phyloP scores from a whole-genome alignment of 1,284 basidiomycete species.

The Vanrija humicola region DNA sequence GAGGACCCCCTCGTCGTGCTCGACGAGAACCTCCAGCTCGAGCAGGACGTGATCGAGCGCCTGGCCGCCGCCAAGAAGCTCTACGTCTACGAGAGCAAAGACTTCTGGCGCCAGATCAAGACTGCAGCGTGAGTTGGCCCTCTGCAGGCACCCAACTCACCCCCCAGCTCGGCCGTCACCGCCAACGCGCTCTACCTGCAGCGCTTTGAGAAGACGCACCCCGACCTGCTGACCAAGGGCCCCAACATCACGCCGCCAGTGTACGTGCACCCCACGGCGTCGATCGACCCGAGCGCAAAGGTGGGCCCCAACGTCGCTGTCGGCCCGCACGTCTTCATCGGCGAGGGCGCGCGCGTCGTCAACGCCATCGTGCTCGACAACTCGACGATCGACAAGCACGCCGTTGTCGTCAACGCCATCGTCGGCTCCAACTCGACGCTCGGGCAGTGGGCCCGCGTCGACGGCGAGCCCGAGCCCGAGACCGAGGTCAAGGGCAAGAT shows the following conservation, averaged over 20 bases:
- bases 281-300: constrained; percentile 50
- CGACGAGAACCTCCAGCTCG: constrained; percentile 53
- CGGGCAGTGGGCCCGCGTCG: constrained; percentile 53
- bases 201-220: constrained; percentile 35
- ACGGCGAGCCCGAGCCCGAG: constrained; percentile 49
- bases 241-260: constrained; percentile 50
- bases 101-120: constrained; percentile 56
- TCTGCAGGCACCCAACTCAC: background rate
- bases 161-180: constrained; percentile 50
- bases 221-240: constrained; percentile 34
- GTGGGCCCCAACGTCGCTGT: constrained; percentile 53
- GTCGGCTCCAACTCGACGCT: constrained; percentile 47
- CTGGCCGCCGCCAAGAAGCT: constrained; percentile 51
- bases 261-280: constrained; percentile 51
- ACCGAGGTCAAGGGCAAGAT: constrained; percentile 48
- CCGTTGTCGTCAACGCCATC: constrained; percentile 52
- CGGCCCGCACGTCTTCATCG: constrained; percentile 49
- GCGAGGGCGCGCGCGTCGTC: constrained; percentile 51
- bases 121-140: constrained; percentile 48
- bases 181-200: constrained; percentile 52
- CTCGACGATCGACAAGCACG: constrained; percentile 50
- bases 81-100: constrained; percentile 52
- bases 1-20: constrained; percentile 49
- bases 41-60: constrained; percentile 55
- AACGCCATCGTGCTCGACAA: constrained; percentile 53